Conservation (phyloP, 441 rosid genomes). For the Viola pubescens region DNA sequence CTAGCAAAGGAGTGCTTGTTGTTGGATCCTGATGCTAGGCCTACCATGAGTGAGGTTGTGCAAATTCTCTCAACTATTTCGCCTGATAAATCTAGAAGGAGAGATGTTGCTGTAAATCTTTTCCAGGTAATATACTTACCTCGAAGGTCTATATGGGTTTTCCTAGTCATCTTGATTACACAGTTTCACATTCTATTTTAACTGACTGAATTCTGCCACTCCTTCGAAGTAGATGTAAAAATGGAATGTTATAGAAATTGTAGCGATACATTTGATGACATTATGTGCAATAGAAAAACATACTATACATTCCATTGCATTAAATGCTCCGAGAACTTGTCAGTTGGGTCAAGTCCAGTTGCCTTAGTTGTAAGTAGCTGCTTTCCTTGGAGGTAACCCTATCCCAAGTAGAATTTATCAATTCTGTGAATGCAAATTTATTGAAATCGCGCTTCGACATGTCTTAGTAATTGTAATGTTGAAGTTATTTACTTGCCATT, state of each 20-base stretch:
- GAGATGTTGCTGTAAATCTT: conserved; percentile 50
- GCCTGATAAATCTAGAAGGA: conserved; percentile 60
- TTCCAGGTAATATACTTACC: conserved; percentile 41
- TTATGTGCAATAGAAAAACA: no score
- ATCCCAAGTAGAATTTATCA: neutral
- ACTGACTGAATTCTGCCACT: no score
- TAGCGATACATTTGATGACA: no score
- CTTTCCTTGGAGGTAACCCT: neutral
- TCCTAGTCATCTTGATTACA: neutral
- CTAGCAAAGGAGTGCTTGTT: conserved; percentile 88
- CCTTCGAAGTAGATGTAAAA: no score
- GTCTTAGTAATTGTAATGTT: neutral
- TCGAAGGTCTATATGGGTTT: neutral
- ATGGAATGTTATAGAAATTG: no score
- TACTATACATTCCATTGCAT: no score
- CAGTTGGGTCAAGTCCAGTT: neutral
- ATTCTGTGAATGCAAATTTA: neutral
- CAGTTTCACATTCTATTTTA: neutral
- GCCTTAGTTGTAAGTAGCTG: neutral
- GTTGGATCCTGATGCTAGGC: conserved; percentile 83
- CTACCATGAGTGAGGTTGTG: conserved; percentile 93
- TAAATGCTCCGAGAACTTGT: no score
- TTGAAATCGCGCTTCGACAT: neutral
- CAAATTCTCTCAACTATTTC: conserved; percentile 82
- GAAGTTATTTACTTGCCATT: no score